A percentile compares a stretch with the other conserved stretches of the same genome.
Evolutionary conservation across 1,284 basidiomycete genomes (phyloP).

Genomic region (Malassezia pachydermatis): DNA sequence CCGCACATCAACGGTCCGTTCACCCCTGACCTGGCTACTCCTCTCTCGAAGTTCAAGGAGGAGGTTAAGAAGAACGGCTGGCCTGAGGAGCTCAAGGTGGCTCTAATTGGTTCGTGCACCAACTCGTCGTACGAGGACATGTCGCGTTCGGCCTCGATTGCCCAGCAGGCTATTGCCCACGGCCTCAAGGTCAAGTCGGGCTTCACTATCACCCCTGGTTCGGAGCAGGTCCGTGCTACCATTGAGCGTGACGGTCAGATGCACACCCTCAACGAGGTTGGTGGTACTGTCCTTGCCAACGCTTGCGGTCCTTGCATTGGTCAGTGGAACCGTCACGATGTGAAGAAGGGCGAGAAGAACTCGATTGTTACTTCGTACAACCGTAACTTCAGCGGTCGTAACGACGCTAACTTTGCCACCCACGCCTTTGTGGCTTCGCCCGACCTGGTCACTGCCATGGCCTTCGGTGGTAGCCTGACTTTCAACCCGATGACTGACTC

Average conservation of each 20-base stretch:
- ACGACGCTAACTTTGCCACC: constrained; percentile 97
- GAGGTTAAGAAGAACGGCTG: constrained; percentile 92
- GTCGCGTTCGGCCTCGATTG: constrained; percentile 91
- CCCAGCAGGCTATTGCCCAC: constrained; percentile 72
- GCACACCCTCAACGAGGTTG: constrained; percentile 70
- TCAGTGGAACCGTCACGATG: constrained; percentile 94
- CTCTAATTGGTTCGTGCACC: constrained; percentile 96
- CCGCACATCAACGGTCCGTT: constrained; percentile 95
- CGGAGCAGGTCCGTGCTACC: constrained; percentile 94
- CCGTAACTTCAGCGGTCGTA: constrained; percentile 99
- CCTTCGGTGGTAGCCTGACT: constrained; percentile 81
- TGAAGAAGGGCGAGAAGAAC: constrained; percentile 92
- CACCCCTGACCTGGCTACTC: constrained; percentile 56
- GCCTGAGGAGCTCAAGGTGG: constrained; percentile 93
- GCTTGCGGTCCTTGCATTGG: constrained; percentile 98
- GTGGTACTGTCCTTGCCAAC: constrained; percentile 90
- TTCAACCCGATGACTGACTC: constrained; percentile 95
- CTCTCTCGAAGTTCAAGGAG: constrained; percentile 80
- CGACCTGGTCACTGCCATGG: constrained; percentile 93
- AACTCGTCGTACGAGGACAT: constrained; percentile 99
- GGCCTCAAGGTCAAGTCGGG: constrained; percentile 81
- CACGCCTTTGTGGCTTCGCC: constrained; percentile 98
- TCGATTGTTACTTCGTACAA: constrained; percentile 94
- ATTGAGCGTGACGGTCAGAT: constrained; percentile 94
- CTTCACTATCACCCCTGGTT: constrained; percentile 96